These are phyloP conservation scores for Echinosphaeria canescens DNA, from an alignment of 2,329 filamentous ascomycete genomes.

Conservation along the genomic window DNA sequence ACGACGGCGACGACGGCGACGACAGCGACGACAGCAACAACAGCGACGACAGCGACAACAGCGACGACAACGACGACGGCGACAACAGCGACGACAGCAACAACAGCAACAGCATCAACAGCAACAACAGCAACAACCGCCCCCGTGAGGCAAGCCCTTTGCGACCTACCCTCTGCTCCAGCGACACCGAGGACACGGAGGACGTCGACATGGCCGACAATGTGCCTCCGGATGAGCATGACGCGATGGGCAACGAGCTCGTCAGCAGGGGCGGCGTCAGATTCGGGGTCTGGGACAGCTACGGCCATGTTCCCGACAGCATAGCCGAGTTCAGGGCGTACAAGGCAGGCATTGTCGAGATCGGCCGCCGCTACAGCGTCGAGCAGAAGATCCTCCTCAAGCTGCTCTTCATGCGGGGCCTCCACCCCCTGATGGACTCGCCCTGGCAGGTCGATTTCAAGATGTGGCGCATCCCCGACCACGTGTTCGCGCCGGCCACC, in stretches of 20 bases:
- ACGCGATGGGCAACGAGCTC: no score
- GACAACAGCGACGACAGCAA: slow-evolving; percentile 1
- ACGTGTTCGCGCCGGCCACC: slow-evolving; percentile 9
- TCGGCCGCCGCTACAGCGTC: slow-evolving; percentile 8
- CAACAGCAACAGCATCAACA: slow-evolving; percentile 4
- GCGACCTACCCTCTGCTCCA: no score
- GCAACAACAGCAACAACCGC: no score
- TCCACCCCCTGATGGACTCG: slow-evolving; percentile 12
- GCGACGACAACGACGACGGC: slow-evolving; percentile 3
- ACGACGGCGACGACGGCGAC: slow-evolving; percentile 1
- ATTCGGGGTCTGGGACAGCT: slow-evolving; percentile 7
- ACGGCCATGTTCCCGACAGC: slow-evolving; percentile 3
- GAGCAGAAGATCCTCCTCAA: slow-evolving; percentile 12
- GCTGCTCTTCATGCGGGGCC: slow-evolving; percentile 12
- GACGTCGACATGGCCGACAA: no score
- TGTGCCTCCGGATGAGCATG: no score
- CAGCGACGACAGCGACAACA: slow-evolving; percentile 1
- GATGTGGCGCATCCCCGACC: slow-evolving; percentile 11
- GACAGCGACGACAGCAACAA: slow-evolving; percentile 1
- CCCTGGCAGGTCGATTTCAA: slow-evolving; percentile 11
- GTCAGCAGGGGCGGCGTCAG: no score
- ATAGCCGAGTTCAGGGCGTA: slow-evolving; percentile 3
- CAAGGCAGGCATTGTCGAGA: no score
- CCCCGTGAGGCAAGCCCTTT: no score
- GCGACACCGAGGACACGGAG: no score